Evolutionary conservation across 176 grass and related monocot genomes (phyloP), one percentile per base, ranked within the genome.

Genomic region (Metroxylon sagu): DNA sequence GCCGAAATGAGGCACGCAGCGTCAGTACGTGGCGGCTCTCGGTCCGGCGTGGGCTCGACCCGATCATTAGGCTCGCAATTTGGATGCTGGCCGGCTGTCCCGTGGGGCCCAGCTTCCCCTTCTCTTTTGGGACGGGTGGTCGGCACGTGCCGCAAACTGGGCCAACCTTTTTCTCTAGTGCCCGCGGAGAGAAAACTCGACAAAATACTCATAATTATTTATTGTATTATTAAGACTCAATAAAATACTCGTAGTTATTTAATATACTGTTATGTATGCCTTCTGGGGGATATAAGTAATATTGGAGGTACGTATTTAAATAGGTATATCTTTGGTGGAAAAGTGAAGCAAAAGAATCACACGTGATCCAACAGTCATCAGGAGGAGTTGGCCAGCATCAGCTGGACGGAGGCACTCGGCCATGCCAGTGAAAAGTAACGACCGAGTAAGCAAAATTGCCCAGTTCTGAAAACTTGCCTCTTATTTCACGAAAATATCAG

Each of bases 301-400:
- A 5, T 35, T 35, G 6, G 21, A 23, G 21, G 21, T 23, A 23
- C 21, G 21, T 23, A 65, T 43, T 54, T 16, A 52, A 68, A 58
- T 52, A 19, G 16, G 29, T 39, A 14, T 53, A 64, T 53, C 50
- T 62, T 57, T 81, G 64, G 70, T 50, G 64, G 6, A 81, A 56
- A 81, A 75, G 71, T 81, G 65, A 81, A 81, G 71, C 70, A 74
- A 81, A 74, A 74, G 78, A 63, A 74, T 75, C 71, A 54, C 55
- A 80, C 77, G 77, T 67, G 62, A 81, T 62, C 29, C 29, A 35
- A 63, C 17, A 21, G 56, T 74, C 78, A 80, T 68, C 49, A 61
- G 2, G 31, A 39, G 3, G 48, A 10, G 35, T 17, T 16, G 31
- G 6, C 16, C 17, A 14, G 12, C 28, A 35, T 19, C 30, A 62